Percentiles rank a stretch among this genome's conserved stretches.
Conservation (phyloP, 352 stramenopile genomes). For the Phytophthora boehmeriae region DNA sequence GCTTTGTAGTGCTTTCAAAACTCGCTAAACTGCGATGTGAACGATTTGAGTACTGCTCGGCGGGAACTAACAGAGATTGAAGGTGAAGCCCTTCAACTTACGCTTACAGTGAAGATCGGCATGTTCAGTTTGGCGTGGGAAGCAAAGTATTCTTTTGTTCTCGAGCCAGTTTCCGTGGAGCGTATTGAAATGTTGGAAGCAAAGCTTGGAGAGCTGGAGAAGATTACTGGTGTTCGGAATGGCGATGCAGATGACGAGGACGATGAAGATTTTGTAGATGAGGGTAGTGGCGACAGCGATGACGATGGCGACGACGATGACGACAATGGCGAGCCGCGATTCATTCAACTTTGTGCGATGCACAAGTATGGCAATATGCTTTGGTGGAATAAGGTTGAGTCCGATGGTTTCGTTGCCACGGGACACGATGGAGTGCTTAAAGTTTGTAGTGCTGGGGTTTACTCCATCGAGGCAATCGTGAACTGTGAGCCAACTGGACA, state of each 20-base stretch:
- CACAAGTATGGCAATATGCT: not conserved
- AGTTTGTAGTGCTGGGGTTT: not conserved
- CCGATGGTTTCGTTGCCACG: not conserved
- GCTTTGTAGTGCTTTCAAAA: conserved; percentile 1
- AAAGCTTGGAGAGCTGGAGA: conserved; percentile 20
- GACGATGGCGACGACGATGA: not conserved
- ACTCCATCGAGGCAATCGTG: not conserved
- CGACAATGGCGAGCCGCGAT: not conserved
- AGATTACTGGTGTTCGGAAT: too few relatives aligned
- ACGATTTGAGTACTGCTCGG: not conserved
- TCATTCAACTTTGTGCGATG: not conserved
- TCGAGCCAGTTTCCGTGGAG: conserved; percentile 5
- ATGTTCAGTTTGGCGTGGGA: not conserved
- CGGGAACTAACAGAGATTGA: not conserved
- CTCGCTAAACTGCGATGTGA: not conserved
- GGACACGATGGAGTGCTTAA: not conserved
- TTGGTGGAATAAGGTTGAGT: not conserved
- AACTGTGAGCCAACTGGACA: not conserved
- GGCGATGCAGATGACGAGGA: too few relatives aligned
- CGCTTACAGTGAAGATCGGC: not conserved
- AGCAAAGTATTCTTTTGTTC: conserved; percentile 3
- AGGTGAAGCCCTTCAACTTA: not conserved
- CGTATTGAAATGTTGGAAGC: conserved; percentile 22
- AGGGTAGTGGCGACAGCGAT: too few relatives aligned
- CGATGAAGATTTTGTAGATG: too few relatives aligned